A percentile compares a stretch with the other conserved stretches of the same genome.
Conservation (phyloP, 169 alveolate genomes). For the Babesia bigemina region DNA sequence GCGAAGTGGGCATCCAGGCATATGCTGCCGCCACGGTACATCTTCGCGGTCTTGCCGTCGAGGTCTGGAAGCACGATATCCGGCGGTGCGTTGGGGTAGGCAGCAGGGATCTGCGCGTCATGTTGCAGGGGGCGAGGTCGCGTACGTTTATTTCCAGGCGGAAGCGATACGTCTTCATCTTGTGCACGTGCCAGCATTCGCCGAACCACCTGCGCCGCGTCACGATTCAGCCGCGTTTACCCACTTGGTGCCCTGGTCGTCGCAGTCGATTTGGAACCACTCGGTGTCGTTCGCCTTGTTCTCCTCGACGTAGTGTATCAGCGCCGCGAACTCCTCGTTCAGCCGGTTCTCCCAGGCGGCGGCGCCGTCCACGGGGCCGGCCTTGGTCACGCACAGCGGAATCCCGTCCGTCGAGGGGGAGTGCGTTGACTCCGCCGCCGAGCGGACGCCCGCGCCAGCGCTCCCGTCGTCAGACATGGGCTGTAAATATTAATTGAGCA, state of each 20-base stretch:
- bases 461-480: neutral
- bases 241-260: constrained; percentile 89
- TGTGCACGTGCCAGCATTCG: constrained; percentile 94
- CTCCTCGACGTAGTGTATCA: constrained; percentile 87
- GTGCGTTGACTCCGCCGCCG: neutral
- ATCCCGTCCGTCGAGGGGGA: constrained; percentile 63
- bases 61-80: constrained; percentile 93
- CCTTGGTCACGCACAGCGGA: constrained; percentile 88
- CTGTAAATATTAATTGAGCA: neutral
- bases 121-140: neutral
- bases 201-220: constrained; percentile 91
- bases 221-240: neutral
- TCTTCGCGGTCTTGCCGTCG: constrained; percentile 96
- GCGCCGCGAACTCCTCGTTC: constrained; percentile 91
- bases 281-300: constrained; percentile 91
- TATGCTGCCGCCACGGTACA: constrained; percentile 98
- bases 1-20: constrained; percentile 95
- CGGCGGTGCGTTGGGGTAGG: constrained; percentile 94
- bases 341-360: constrained; percentile 83
- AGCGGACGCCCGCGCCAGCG: neutral
- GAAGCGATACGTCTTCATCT: constrained; percentile 89
- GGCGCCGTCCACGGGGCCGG: constrained; percentile 90
- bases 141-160: constrained; percentile 87
- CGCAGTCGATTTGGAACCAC: constrained; percentile 93
- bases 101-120: constrained; percentile 89